phyloP scores from a whole-genome alignment of 768 basidiomycete species.

The Suillus sp. region DNA sequence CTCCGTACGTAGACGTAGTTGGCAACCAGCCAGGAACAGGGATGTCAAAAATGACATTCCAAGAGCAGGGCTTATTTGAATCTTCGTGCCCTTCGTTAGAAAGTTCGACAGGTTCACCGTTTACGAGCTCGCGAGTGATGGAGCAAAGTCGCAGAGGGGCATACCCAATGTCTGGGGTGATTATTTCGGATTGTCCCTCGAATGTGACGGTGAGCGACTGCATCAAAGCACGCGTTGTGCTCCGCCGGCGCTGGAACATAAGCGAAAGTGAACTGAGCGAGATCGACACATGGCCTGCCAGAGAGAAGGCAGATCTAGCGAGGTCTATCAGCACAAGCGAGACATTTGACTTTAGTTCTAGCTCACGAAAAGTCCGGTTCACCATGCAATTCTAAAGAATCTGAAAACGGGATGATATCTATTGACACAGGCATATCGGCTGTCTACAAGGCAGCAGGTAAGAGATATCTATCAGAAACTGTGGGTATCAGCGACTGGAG shows the following conservation, averaged over 20 bases:
- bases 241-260: constrained; percentile 52
- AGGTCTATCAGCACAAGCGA: constrained; percentile 14
- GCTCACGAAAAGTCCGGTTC: constrained; percentile 64
- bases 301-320: constrained; percentile 79
- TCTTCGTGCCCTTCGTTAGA: constrained; percentile 67
- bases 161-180: constrained; percentile 68
- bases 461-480: constrained; percentile 16
- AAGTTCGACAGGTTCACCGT: constrained; percentile 55
- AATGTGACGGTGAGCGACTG: constrained; percentile 76
- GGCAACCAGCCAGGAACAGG: constrained; percentile 93
- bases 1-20: constrained; percentile 51
- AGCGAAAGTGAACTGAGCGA: constrained; percentile 59
- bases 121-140: constrained; percentile 59
- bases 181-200: constrained; percentile 83
- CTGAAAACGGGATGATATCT: constrained; percentile 59
- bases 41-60: constrained; percentile 82
- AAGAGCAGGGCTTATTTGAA: constrained; percentile 52
- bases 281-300: constrained; percentile 79
- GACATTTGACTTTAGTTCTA: constrained; percentile 11
- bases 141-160: constrained; percentile 67
- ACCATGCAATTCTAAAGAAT: constrained; percentile 70
- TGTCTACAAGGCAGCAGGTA: constrained; percentile 20
- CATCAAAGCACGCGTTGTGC: constrained; percentile 54
- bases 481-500: constrained; percentile 22
- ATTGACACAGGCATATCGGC: constrained; percentile 64